Evolutionary conservation across 208 protist genomes (phyloP), one percentile per base, ranked within the genome.

Genomic region (Trypanosomatidae sp.): DNA sequence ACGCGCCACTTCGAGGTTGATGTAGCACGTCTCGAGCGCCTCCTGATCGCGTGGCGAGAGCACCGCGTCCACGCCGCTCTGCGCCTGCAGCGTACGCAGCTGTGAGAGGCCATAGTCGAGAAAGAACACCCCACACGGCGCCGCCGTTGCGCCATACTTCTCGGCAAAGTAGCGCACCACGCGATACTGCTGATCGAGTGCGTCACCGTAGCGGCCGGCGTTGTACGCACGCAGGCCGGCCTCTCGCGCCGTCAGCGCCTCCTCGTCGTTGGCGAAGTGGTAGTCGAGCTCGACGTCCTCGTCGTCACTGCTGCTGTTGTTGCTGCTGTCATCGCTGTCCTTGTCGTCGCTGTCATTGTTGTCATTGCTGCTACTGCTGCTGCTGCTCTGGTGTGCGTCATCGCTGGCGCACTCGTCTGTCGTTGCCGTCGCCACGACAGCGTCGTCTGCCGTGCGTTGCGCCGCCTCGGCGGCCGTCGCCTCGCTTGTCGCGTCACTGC

Each of bases 51-150:
- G 56, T 5, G 81, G 72, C 53, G 74, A 54, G 44, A 85, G 56
- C 28, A 71, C 69, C 37, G 71, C 72, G 37, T 85, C 77, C 21
- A 85, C 60, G 30, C 54, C 64, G 55, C 60, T 71, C 39, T 67
- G 56, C 3, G 44, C 50, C 56, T 88, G 79, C 19, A 89, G 41
- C 16, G 87, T 30, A 13, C 84, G 79, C 40, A 89, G 56, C 71
- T 88, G 79, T 0, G 79, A 88, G 35, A 92, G 73, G 11, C 76
- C 84, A 71, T 92, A 92, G 64, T 92, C 84, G 30, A 92, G 66
- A 48, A 88, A 89, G 66, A 82, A 89, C 27, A 60, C 53, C 40
- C 79, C 79, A 33, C 66, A 80, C 33, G 66, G 38, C 7, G 66
- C 26, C 5, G 58, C 47, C 3, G 76, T 88, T 2, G 76, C 48